These are phyloP conservation scores for Rhizoclosmatium globosum DNA, from an alignment of 192 early-diverging fungal species.

Conservation along the genomic window DNA sequence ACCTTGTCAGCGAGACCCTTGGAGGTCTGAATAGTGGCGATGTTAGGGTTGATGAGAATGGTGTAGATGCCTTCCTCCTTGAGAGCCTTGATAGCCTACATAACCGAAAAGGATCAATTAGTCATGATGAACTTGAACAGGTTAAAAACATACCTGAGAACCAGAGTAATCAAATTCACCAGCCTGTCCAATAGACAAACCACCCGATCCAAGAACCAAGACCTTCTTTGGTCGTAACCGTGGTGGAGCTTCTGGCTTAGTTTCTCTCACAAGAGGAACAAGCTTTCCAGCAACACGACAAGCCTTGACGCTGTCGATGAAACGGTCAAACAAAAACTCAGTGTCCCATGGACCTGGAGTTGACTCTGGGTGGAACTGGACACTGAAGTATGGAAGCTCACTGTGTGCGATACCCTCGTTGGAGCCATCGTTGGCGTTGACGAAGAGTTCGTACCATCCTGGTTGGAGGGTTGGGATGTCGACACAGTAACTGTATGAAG, in stretches of 20 bases:
- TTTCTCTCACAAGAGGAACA: slow-evolving; percentile 77
- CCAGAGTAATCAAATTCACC: slow-evolving; percentile 99
- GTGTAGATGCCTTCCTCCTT: slow-evolving; percentile 98
- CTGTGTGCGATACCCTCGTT: slow-evolving; percentile 98
- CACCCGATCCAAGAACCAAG: slow-evolving; percentile 94
- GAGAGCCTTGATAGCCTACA: slow-evolving; percentile 95
- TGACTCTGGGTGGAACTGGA: slow-evolving; percentile 99
- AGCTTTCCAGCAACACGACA: slow-evolving; percentile 73
- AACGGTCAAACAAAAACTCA: slow-evolving; percentile 96
- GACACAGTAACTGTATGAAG: slow-evolving; percentile 75
- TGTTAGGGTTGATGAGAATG: slow-evolving; percentile 98
- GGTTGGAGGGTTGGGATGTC: slow-evolving; percentile 77
- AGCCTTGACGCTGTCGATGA: slow-evolving; percentile 79
- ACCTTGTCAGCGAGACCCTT: slow-evolving; percentile 97
- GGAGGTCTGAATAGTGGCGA: slow-evolving; percentile 99
- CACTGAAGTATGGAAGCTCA: slow-evolving; percentile 91
- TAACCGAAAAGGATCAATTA: not conserved
- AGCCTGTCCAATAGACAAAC: slow-evolving; percentile 97
- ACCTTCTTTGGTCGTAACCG: slow-evolving; percentile 86
- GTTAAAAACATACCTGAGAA: slow-evolving; percentile 59
- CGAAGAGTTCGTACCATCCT: slow-evolving; percentile 88
- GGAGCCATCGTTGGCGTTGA: slow-evolving; percentile 98
- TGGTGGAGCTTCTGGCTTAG: slow-evolving; percentile 52
- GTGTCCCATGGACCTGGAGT: slow-evolving; percentile 97
- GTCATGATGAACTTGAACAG: slow-evolving; percentile 16